These are phyloP conservation scores for Nemania sp. DNA, from an alignment of 2,329 filamentous ascomycete genomes.

Conservation along the genomic window DNA sequence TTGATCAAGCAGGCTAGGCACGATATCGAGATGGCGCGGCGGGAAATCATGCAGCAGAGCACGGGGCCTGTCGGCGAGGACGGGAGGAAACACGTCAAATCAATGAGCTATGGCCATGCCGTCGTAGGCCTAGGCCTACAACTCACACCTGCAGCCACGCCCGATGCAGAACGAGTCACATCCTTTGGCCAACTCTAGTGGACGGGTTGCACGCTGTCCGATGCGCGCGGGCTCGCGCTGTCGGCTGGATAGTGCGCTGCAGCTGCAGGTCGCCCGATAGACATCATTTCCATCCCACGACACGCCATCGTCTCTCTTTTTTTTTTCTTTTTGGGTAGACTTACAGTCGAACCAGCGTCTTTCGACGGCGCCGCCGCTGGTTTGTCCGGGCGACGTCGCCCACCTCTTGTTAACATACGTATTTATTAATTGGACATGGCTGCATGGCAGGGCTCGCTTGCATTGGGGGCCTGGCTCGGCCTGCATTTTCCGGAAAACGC, in stretches of 20 bases:
- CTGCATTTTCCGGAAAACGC: slow-evolving; percentile 15
- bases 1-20: slow-evolving; percentile 62
- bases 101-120: slow-evolving; percentile 45
- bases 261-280: slow-evolving; percentile 7
- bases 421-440: slow-evolving; percentile 30
- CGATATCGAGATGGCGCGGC: slow-evolving; percentile 65
- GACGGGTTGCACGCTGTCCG: slow-evolving; percentile 2
- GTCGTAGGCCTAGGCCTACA: slow-evolving; percentile 46
- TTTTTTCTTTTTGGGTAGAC: neutral
- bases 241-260: neutral
- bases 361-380: slow-evolving; percentile 13
- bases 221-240: neutral
- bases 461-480: slow-evolving; percentile 18
- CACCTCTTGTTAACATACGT: slow-evolving; percentile 22
- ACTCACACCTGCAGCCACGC: slow-evolving; percentile 48
- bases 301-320: slow-evolving; percentile 8
- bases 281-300: slow-evolving; percentile 1
- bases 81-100: slow-evolving; percentile 41
- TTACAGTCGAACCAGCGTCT: neutral
- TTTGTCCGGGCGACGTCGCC: slow-evolving; percentile 9
- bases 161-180: slow-evolving; percentile 29
- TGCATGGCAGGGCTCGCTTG: slow-evolving; percentile 24
- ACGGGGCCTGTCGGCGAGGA: slow-evolving; percentile 16
- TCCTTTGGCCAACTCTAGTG: slow-evolving; percentile 27
- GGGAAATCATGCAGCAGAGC: slow-evolving; percentile 38